A percentile compares a stretch with the other conserved stretches of the same genome.
These are phyloP conservation scores for Botryotinia convoluta DNA, from an alignment of 2,329 filamentous ascomycete species.

Conservation along the genomic window DNA sequence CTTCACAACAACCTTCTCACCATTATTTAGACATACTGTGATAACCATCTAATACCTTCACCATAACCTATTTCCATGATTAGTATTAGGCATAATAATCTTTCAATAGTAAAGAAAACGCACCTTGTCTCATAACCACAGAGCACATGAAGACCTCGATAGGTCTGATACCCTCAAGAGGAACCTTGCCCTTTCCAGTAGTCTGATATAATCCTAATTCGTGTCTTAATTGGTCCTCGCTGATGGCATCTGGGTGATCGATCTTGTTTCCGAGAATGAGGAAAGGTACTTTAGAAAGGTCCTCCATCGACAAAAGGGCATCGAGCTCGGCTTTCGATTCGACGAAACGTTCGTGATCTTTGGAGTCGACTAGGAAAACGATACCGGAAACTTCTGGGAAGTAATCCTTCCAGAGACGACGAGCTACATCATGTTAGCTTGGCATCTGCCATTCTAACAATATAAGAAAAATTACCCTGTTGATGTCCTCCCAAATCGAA, in stretches of 20 bases:
- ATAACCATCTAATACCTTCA: slow-evolving; percentile 87
- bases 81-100: slow-evolving; percentile 24
- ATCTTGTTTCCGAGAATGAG: slow-evolving; percentile 99
- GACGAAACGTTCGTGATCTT: slow-evolving; percentile 89
- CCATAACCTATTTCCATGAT: slow-evolving; percentile 61
- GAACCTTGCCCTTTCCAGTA: slow-evolving; percentile 92
- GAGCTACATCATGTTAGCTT: slow-evolving; percentile 52
- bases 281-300: slow-evolving; percentile 92
- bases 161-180: slow-evolving; percentile 84
- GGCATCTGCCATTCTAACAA: slow-evolving; percentile 3
- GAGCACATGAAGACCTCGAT: slow-evolving; percentile 99
- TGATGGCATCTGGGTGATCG: slow-evolving; percentile 92
- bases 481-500: slow-evolving; percentile 93
- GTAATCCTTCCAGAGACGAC: slow-evolving; percentile 94
- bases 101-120: slow-evolving; percentile 36
- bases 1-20: slow-evolving; percentile 1
- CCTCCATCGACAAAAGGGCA: slow-evolving; percentile 93
- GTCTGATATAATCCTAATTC: slow-evolving; percentile 94
- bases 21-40: slow-evolving; percentile 75
- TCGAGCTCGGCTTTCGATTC: slow-evolving; percentile 98
- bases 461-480: slow-evolving; percentile 59
- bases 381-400: slow-evolving; percentile 96
- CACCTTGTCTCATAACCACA: slow-evolving; percentile 94
- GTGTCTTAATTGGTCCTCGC: slow-evolving; percentile 91
- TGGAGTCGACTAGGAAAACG: slow-evolving; percentile 96